Percentiles rank a stretch among this genome's conserved stretches.
These are phyloP conservation scores for Ramaria sp. DNA, from an alignment of 768 basidiomycete species.

Conservation along the genomic window DNA sequence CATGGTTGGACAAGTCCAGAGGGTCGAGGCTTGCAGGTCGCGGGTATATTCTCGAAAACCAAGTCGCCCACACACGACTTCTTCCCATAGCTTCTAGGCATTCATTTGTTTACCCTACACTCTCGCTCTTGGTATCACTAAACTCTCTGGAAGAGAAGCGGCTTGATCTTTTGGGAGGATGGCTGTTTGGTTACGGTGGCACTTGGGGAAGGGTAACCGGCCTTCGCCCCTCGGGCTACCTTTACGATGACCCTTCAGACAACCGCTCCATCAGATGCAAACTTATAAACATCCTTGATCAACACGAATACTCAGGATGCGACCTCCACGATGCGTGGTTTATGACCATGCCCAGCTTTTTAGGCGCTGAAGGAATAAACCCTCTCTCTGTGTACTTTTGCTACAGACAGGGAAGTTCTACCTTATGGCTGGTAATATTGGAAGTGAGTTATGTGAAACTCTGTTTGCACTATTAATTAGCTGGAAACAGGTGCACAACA, in stretches of 20 bases:
- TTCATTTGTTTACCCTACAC: slow-evolving; percentile 49
- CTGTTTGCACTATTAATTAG: not conserved
- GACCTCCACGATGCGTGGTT: slow-evolving; percentile 49
- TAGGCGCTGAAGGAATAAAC: slow-evolving; percentile 61
- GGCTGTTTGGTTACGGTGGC: slow-evolving; percentile 46
- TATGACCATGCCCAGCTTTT: slow-evolving; percentile 60
- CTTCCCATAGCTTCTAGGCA: slow-evolving; percentile 37
- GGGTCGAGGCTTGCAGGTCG: slow-evolving; percentile 1
- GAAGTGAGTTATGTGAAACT: slow-evolving; percentile 32
- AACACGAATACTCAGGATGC: slow-evolving; percentile 17
- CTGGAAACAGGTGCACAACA: slow-evolving; percentile 48
- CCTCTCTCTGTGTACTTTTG: slow-evolving; percentile 61
- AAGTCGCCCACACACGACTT: slow-evolving; percentile 41
- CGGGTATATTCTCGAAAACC: slow-evolving; percentile 40
- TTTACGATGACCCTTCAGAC: slow-evolving; percentile 19
- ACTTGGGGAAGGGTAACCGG: slow-evolving; percentile 33
- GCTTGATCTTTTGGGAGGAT: slow-evolving; percentile 37
- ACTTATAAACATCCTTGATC: slow-evolving; percentile 25
- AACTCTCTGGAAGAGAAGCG: slow-evolving; percentile 34
- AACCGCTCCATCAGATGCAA: slow-evolving; percentile 28
- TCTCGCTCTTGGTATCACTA: slow-evolving; percentile 46
- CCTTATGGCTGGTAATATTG: slow-evolving; percentile 35
- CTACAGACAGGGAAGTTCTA: slow-evolving; percentile 26
- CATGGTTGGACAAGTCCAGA: not conserved
- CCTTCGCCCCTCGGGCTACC: slow-evolving; percentile 34